Conservation (phyloP, 2,329 filamentous ascomycete species). For the Lanzia echinophila region DNA sequence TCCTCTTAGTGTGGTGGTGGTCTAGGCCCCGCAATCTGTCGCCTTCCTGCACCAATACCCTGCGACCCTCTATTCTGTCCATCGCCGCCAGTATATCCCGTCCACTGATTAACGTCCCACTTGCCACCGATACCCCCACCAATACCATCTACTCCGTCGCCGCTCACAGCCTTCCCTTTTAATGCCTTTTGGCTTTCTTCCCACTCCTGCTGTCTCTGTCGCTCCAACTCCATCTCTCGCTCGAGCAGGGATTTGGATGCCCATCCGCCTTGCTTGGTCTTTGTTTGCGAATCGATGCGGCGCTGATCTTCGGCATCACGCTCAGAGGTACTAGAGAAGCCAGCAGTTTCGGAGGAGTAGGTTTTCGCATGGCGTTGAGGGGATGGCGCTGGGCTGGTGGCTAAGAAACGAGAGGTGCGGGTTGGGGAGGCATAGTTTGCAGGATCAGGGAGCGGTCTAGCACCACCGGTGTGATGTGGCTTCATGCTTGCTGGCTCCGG, state of each 20-base stretch:
- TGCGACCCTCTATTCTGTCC: slow-evolving; percentile 60
- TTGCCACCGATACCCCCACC: slow-evolving; percentile 60
- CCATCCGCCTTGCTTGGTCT: slow-evolving; percentile 47
- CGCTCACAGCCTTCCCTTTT: slow-evolving; percentile 41
- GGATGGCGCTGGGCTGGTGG: slow-evolving; percentile 40
- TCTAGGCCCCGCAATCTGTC: slow-evolving; percentile 74
- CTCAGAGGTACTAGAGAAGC: slow-evolving; percentile 37
- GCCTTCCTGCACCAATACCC: slow-evolving; percentile 62
- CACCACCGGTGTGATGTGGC: slow-evolving; percentile 28
- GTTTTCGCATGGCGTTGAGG: slow-evolving; percentile 30
- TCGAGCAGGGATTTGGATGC: slow-evolving; percentile 49
- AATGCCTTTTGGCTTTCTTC: slow-evolving; percentile 64
- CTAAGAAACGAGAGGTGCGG: slow-evolving; percentile 43
- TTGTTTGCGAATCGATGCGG: slow-evolving; percentile 40
- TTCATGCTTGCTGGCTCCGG: slow-evolving; percentile 27
- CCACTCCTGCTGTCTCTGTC: slow-evolving; percentile 57
- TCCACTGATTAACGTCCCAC: slow-evolving; percentile 56
- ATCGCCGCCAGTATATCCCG: slow-evolving; percentile 68
- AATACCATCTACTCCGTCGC: slow-evolving; percentile 50
- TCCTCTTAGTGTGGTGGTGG: slow-evolving; percentile 38
- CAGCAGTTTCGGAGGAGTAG: slow-evolving; percentile 36
- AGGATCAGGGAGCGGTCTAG: slow-evolving; percentile 35
- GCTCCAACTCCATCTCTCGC: slow-evolving; percentile 54
- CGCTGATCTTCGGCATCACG: slow-evolving; percentile 44
- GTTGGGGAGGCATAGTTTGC: slow-evolving; percentile 29